Evolutionary conservation across 179 eudicot genomes (phyloP).

Genomic region (Beta macrorhiza): DNA sequence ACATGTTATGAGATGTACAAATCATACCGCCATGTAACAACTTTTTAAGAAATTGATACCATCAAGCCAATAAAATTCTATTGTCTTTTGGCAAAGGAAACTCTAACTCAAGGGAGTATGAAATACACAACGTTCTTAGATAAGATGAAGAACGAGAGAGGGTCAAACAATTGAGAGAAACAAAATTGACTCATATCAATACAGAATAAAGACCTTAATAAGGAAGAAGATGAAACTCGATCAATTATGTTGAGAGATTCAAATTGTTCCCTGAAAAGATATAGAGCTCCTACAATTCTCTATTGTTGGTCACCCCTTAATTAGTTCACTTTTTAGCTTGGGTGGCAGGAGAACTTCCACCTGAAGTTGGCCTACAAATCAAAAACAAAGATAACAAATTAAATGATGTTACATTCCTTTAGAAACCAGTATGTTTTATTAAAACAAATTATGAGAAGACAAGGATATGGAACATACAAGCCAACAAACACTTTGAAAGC

Average conservation of each 20-base stretch:
- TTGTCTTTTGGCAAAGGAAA: no score
- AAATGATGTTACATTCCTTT: no score
- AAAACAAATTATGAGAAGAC: neutral
- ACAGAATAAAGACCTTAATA: neutral
- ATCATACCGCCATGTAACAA: no score
- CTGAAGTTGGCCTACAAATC: constrained; percentile 33
- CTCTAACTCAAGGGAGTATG: no score
- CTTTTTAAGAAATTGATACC: no score
- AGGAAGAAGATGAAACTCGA: neutral
- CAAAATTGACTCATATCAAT: neutral
- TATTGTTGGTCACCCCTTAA: no score
- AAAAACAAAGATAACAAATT: neutral
- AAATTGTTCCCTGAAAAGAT: neutral
- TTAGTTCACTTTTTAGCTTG: constrained; percentile 22
- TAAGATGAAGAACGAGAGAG: constrained; percentile 15
- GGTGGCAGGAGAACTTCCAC: constrained; percentile 26
- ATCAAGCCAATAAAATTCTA: no score
- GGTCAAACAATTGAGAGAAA: neutral
- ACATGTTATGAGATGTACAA: no score
- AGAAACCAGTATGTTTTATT: no score
- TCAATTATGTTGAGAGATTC: neutral
- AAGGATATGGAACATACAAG: constrained; percentile 53
- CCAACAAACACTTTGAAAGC: constrained; percentile 85
- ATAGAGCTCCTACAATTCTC: neutral
- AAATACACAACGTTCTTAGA: neutral